Base-by-base conservation (phyloP, 768 basidiomycete species). In the Phylloporus rhodoxanthus region DNA sequence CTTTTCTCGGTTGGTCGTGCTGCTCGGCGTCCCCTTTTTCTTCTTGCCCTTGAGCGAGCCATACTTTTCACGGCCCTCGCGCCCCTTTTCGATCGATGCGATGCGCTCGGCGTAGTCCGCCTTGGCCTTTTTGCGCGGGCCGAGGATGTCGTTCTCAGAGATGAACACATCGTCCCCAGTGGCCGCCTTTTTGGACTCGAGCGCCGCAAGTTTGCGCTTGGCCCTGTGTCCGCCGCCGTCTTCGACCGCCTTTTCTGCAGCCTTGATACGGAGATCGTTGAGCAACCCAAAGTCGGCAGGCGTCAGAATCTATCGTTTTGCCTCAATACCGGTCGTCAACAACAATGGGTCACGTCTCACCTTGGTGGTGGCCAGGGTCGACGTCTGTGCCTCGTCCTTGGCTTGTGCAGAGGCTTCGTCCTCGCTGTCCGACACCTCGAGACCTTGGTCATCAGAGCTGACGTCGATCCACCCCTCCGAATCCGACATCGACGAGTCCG, bases 271-370 rank as follows among this genome's bases (percentile, higher is more conserved):
- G 17, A 98, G 81, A 57, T 96, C 91, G 61, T 90, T 88, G 45
- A 98, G 75, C 45, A 96, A 68, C 0, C 88, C 88, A 63, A 97
- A 99, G 67, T 99, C 96, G 26, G 93, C 93, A 0, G 96, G 96
- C 0, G 96, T 98, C 37, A 98, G 80, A 60, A 99, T 98, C 92
- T 96, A 57, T 20, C 30, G 13, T 21, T 11, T 36, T 7, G 9
- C 5, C 3, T 42, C 33, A 59, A 28, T 9, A 17, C 37, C 15
- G 15, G 9, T 32, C 2, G 9, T 5, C 3, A 6, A 41, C n/a
- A 46, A 50, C 30, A 4, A 23, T 1, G 17, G 13, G 4, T n/a
- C 0, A 1, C 0, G 2, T 59, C 43, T 48, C n/a, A 86, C 91
- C 72, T 92, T 92, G 21, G 87, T 86, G 5, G 84, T 91, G 2